Base-by-base conservation (phyloP, 352 stramenopile genomes). In the Globisporangium sylvaticum region DNA sequence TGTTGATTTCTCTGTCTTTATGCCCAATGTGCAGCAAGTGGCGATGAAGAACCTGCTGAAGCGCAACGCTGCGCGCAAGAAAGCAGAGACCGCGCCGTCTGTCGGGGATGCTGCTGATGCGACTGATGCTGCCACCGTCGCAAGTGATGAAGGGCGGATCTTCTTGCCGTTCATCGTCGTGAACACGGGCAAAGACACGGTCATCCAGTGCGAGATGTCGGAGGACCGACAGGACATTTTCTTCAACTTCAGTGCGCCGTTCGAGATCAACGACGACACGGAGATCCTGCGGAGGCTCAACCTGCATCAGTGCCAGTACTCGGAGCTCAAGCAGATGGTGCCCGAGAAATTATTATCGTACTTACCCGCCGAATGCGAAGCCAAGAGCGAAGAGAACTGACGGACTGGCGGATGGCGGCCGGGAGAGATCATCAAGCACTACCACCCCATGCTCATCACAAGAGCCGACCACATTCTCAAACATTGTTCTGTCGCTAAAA, bases 231-330 rank as follows among this genome's bases (percentile, higher is more conserved):
- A 96, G 37, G 90, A 98, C 71, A 97, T 98, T 39, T 98, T 97
- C 70, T 98, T 98, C 82, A 97, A 98, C 73, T 99, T 99, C 73
- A 96, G 81, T 70, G 87, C 89, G 52, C 91, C 95, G 42, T 99
- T 98, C 78, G 95, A 99, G 78, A 98, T 99, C 76, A 97, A 98
- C 72, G 96, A 98, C 80, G 96, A 98, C 76, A 98, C 96, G 66
- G 96, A 98, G 50, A 97, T 99, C 64, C 77, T 99, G 68, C 97
- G 97, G 71, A 88, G 90, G 65, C 80, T 99, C 48, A 88, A 91
- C 54, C 79, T 98, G 75, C 90, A 97, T 78, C 89, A 92, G 66
- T 79, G 80, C 52, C 57, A 76, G 42, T 86, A 77, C 39, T 60
- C 74, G n/a, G 82, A 94, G 54, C 68, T 92, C 18, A 88, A 89